These are phyloP conservation scores for Metrosideros polymorpha DNA, from an alignment of 441 rosid species.

Conservation along the genomic window DNA sequence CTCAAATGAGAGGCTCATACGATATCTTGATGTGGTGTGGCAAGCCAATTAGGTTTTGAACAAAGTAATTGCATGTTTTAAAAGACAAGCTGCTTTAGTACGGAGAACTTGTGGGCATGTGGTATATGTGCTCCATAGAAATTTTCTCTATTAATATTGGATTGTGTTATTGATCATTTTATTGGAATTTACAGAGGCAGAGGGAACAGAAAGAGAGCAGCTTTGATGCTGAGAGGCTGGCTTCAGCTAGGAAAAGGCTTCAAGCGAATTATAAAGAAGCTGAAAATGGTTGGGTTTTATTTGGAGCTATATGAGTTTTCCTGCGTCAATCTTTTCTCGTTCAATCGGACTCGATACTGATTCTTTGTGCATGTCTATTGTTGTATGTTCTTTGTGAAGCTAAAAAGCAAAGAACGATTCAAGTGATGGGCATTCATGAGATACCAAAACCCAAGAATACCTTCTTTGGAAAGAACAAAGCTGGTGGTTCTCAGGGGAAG, in stretches of 20 bases:
- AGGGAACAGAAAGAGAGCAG: conserved; percentile 45
- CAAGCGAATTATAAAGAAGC: conserved; percentile 80
- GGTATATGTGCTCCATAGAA: not conserved
- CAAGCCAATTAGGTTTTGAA: not conserved
- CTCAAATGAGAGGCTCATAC: not conserved
- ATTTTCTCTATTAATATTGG: not conserved
- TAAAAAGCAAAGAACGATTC: conserved; percentile 94
- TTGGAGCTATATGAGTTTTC: not conserved
- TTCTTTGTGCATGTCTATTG: not conserved
- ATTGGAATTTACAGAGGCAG: conserved; percentile 42
- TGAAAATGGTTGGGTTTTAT: conserved; percentile 61
- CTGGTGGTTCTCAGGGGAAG: conserved; percentile 79
- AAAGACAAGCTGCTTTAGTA: not conserved
- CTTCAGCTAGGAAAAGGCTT: conserved; percentile 79
- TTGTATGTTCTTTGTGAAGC: conserved; percentile 43
- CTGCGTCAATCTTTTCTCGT: not conserved
- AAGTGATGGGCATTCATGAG: conserved; percentile 97
- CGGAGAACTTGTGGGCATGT: not conserved
- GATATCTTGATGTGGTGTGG: not conserved
- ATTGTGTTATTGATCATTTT: not conserved
- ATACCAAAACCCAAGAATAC: conserved; percentile 90
- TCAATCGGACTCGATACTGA: not conserved
- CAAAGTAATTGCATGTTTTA: not conserved
- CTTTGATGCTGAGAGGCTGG: conserved; percentile 54
- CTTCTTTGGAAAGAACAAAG: conserved; percentile 78